A percentile compares a stretch with the other conserved stretches of the same genome.
Conservation (phyloP, 208 protist species). For the Willaertia magna region DNA sequence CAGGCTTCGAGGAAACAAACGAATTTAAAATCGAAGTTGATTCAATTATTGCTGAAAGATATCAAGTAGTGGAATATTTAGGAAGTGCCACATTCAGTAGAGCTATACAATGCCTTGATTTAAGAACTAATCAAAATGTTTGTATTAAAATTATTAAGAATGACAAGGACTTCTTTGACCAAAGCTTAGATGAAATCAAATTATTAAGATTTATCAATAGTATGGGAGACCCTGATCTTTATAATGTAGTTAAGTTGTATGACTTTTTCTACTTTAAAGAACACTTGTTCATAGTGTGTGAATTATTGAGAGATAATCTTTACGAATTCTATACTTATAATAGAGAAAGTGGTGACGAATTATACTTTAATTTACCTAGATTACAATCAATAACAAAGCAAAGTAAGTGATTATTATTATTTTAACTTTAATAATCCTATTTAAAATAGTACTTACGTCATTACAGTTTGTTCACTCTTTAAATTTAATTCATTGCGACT, state of each 20-base stretch:
- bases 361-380: conserved; percentile 78
- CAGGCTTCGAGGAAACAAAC: conserved; percentile 76
- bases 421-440: neutral
- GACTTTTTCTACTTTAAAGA: conserved; percentile 92
- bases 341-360: conserved; percentile 61
- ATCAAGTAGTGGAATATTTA: conserved; percentile 79
- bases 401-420: conserved; percentile 1
- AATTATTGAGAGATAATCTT: conserved; percentile 83
- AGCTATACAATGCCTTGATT: conserved; percentile 77
- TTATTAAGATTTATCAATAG: conserved; percentile 77
- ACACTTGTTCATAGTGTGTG: conserved; percentile 86
- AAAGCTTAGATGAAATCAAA: conserved; percentile 88
- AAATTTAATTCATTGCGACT: conserved; percentile 83
- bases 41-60: conserved; percentile 71
- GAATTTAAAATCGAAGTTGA: conserved; percentile 72
- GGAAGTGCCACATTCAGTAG: conserved; percentile 82
- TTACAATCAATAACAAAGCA: conserved; percentile 61
- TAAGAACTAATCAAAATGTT: conserved; percentile 63
- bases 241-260: conserved; percentile 70
- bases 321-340: conserved; percentile 91
- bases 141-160: conserved; percentile 95
- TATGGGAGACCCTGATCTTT: conserved; percentile 64
- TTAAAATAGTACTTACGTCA: conserved; percentile 54
- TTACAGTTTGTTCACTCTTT: conserved; percentile 77
- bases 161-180: conserved; percentile 92